phyloP scores from a whole-genome alignment of 805 yeast genomes.

The Tetrapisispora fleetii region DNA sequence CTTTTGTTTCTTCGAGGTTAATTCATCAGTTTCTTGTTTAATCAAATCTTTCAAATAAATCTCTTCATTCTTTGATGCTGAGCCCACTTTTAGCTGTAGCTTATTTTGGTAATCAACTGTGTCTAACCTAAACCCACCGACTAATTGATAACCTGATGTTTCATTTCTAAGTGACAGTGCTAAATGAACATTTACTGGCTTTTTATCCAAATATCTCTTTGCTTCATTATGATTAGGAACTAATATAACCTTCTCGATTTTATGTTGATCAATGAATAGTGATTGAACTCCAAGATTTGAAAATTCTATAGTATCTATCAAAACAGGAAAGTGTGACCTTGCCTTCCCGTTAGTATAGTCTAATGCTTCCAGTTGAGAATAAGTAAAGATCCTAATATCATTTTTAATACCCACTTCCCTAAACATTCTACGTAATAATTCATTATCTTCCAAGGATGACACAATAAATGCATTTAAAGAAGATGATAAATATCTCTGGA shows the following conservation, averaged over 20 bases:
- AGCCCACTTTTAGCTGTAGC: constrained; percentile 14
- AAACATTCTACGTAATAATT: constrained; percentile 31
- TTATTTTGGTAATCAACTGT: constrained; percentile 38
- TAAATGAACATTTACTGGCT: constrained; percentile 33
- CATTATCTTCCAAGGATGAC: constrained; percentile 49
- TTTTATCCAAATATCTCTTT: constrained; percentile 31
- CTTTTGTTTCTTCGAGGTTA: constrained; percentile 20
- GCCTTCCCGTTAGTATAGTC: constrained; percentile 42
- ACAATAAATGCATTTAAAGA: constrained; percentile 60
- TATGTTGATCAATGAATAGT: constrained; percentile 52
- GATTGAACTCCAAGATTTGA: constrained; percentile 45
- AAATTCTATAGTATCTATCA: constrained; percentile 54
- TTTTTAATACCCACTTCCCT: constrained; percentile 25
- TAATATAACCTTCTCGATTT: constrained; percentile 50
- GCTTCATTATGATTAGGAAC: constrained; percentile 44
- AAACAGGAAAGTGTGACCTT: constrained; percentile 31
- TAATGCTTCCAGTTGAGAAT: constrained; percentile 29
- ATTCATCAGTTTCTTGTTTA: constrained; percentile 12
- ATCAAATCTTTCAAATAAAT: constrained; percentile 17
- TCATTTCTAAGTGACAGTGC: constrained; percentile 36
- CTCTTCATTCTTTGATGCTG: constrained; percentile 14
- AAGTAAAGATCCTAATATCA: constrained; percentile 41
- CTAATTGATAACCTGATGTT: constrained; percentile 37
- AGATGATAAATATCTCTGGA: constrained; percentile 46
- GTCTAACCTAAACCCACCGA: constrained; percentile 42